These are phyloP conservation scores for Begonia fuchsioides DNA, from an alignment of 306 rosid genomes.

Conservation along the genomic window DNA sequence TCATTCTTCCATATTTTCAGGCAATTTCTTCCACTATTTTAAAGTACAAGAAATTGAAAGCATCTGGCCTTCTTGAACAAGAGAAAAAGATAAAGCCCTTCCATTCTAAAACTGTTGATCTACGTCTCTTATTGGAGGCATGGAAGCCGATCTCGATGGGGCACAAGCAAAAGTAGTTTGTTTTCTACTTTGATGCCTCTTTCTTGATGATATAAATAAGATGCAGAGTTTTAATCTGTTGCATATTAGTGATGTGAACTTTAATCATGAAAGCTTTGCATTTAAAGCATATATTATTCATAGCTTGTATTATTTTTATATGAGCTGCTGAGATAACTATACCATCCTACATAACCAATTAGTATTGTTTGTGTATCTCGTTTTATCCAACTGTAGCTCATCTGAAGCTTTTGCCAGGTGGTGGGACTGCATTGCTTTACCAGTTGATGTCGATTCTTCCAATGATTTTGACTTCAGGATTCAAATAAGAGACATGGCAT, in stretches of 20 bases:
- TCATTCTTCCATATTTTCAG: constrained; percentile 21
- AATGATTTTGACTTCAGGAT: constrained; percentile 61
- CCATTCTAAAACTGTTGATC: constrained; percentile 22
- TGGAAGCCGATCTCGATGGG: constrained; percentile 91
- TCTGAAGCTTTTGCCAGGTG: constrained; percentile 36
- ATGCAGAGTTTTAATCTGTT: too few relatives aligned
- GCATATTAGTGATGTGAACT: too few relatives aligned
- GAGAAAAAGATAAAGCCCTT: constrained; percentile 16
- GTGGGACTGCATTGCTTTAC: constrained; percentile 96
- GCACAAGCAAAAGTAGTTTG: constrained; percentile 64
- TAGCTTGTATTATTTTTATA: background rate
- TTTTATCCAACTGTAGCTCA: constrained; percentile 4
- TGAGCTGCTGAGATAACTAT: background rate
- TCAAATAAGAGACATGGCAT: constrained; percentile 77
- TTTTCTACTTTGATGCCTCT: too few relatives aligned
- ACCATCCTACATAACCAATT: background rate
- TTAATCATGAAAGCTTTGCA: too few relatives aligned
- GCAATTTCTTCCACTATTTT: constrained; percentile 56
- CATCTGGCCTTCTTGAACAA: constrained; percentile 14
- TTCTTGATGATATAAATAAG: too few relatives aligned
- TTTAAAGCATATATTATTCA: too few relatives aligned
- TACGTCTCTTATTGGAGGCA: constrained; percentile 60
- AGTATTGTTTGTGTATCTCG: background rate
- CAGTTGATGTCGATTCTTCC: constrained; percentile 60
- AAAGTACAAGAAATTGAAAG: constrained; percentile 50